Evolutionary conservation across 768 basidiomycete species (phyloP).

Genomic region (Stropharia rugosoannulata): DNA sequence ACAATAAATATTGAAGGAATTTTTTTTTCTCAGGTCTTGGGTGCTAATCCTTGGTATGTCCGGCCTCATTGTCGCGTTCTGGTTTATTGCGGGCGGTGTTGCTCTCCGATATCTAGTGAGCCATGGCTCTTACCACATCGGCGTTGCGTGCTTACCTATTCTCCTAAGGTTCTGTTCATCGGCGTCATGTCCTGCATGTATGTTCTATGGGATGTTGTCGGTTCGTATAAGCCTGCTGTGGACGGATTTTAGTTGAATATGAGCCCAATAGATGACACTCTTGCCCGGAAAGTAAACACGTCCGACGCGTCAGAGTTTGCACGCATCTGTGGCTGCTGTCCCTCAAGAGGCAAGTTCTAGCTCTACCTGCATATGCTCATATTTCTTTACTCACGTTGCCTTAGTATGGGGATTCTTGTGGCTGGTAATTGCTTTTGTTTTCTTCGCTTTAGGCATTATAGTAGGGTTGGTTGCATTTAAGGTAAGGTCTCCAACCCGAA

Average conservation of each 20-base stretch:
- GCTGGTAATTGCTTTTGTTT: slow-evolving; percentile 72
- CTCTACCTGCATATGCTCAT: not conserved
- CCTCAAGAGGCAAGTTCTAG: slow-evolving; percentile 60
- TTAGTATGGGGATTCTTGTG: slow-evolving; percentile 89
- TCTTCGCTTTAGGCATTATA: slow-evolving; percentile 74
- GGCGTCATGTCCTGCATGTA: slow-evolving; percentile 89
- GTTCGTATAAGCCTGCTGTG: slow-evolving; percentile 32
- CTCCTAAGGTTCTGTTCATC: slow-evolving; percentile 67
- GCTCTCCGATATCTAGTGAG: slow-evolving; percentile 78
- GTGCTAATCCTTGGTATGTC: slow-evolving; percentile 74
- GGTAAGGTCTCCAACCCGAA: slow-evolving; percentile 37
- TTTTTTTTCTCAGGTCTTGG: slow-evolving; percentile 59
- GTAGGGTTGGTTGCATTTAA: slow-evolving; percentile 84
- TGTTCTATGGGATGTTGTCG: slow-evolving; percentile 85
- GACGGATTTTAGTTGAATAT: not conserved
- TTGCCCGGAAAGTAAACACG: slow-evolving; percentile 80
- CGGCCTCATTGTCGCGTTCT: slow-evolving; percentile 77
- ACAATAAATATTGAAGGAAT: not conserved
- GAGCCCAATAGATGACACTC: slow-evolving; percentile 65
- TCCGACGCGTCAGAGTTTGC: slow-evolving; percentile 89
- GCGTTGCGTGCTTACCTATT: not conserved
- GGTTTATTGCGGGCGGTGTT: slow-evolving; percentile 75
- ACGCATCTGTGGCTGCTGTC: slow-evolving; percentile 81
- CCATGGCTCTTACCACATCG: not conserved
- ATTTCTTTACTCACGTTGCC: slow-evolving; percentile 9